These are phyloP conservation scores for Zymoseptoria tritici DNA, from an alignment of 2,329 filamentous ascomycete genomes.

Conservation along the genomic window DNA sequence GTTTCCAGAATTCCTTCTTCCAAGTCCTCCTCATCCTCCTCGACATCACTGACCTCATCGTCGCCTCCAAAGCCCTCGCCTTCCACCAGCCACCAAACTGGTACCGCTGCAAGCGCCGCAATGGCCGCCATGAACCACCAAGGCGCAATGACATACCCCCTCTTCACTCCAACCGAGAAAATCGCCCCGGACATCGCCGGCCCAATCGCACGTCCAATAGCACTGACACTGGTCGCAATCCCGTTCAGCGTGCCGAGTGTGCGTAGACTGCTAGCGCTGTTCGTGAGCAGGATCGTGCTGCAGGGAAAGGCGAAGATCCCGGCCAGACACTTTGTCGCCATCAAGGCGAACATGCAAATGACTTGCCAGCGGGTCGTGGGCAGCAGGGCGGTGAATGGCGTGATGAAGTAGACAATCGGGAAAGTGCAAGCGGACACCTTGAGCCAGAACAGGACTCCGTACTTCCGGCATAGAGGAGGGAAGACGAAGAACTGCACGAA, in stretches of 20 bases:
- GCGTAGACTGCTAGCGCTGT: slow-evolving; percentile 66
- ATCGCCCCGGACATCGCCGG: slow-evolving; percentile 65
- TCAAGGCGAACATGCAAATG: slow-evolving; percentile 54
- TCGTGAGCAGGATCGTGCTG: slow-evolving; percentile 82
- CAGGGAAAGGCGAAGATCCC: slow-evolving; percentile 85
- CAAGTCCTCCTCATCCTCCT: slow-evolving; percentile 25
- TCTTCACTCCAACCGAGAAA: slow-evolving; percentile 69
- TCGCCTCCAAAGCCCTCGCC: slow-evolving; percentile 57
- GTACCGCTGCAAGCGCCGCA: slow-evolving; percentile 58
- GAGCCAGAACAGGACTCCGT: slow-evolving; percentile 68
- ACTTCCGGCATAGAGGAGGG: slow-evolving; percentile 63
- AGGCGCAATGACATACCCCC: slow-evolving; percentile 68
- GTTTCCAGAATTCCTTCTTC: slow-evolving; percentile 12
- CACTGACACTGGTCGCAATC: slow-evolving; percentile 74
- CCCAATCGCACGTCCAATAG: slow-evolving; percentile 70
- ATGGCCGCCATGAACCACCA: slow-evolving; percentile 71
- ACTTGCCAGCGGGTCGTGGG: slow-evolving; percentile 47
- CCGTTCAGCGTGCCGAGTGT: slow-evolving; percentile 87
- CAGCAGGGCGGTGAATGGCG: slow-evolving; percentile 68
- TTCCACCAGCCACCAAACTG: slow-evolving; percentile 66
- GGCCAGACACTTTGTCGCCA: slow-evolving; percentile 66
- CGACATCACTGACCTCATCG: slow-evolving; percentile 31
- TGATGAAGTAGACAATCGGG: slow-evolving; percentile 70
- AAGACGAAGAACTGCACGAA: slow-evolving; percentile 82
- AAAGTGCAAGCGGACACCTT: slow-evolving; percentile 59